Base-by-base conservation (phyloP, 306 rosid species). In the Dalbergia cultrata region DNA sequence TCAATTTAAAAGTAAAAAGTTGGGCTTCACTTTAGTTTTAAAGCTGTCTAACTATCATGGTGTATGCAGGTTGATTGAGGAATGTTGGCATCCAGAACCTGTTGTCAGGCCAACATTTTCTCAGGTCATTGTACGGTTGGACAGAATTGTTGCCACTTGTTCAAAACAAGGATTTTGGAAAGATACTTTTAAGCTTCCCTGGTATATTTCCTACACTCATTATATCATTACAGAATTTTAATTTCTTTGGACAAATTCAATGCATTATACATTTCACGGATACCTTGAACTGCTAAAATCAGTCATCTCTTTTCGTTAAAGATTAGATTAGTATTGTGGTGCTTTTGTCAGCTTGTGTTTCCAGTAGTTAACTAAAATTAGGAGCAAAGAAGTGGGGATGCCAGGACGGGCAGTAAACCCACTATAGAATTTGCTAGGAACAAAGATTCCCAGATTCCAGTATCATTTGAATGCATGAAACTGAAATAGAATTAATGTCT, bases 91-190 rank as follows among this genome's bases (percentile, higher is more conserved):
- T 87, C 89, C 92, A 64, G 83, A 88, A 60, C 91, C 97, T 60
- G 85, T 83, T 72, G 88, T 92, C 71, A 93, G 99, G 84, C 99
- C 99, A 62, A 90, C 94, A 61, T 96, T 96, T 88, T 90, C 90
- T 5, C 94, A 92, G 85, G 82, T 90, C 53, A 93, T 96, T 68
- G 87, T 86, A 45, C 86, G 98, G 82, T 85, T 96, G 91, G 89
- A 92, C 79, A 96, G 63, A 90, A 96, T 96, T 87, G 90, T 89
- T 78, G 81, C 90, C 67, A 89, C 84, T 85, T 87, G 97, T 94
- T 85, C 99, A 54, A 96, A 93, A 80, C 99, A 93, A 83, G 99
- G 97, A 66, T 87, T 97, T 97, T 93, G 98, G 99, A 96, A 96
- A 85, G 99, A 93, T 83, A 88, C 99, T 13, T 96, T 96, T 80